Percentiles rank a stretch among this genome's conserved stretches.
phyloP scores from a whole-genome alignment of 345 rosid genomes.

The Nasturtium officinale region DNA sequence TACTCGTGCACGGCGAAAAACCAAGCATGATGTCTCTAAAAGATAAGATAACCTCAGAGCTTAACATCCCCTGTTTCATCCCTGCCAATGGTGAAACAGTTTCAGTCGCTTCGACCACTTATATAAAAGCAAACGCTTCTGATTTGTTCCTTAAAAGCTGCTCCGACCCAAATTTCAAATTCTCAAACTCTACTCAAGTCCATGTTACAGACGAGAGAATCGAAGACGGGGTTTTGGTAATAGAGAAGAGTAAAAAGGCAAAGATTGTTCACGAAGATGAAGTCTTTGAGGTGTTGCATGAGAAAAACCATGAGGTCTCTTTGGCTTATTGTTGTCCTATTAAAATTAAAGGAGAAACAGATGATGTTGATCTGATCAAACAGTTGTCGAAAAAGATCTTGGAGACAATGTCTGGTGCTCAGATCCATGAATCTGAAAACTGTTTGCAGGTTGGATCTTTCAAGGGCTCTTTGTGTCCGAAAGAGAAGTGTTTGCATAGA shows the following conservation, averaged over 20 bases:
- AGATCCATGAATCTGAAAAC: constrained; percentile 52
- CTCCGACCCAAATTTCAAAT: constrained; percentile 68
- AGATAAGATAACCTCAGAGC: constrained; percentile 67
- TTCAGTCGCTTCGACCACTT: constrained; percentile 59
- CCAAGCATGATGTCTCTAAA: constrained; percentile 81
- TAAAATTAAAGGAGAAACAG: constrained; percentile 29
- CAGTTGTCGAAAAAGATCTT: constrained; percentile 47
- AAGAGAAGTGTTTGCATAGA: constrained; percentile 62
- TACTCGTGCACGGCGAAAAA: constrained; percentile 92
- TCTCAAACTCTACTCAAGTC: constrained; percentile 46
- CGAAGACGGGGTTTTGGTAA: constrained; percentile 59
- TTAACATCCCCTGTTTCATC: constrained; percentile 66
- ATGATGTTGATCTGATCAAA: constrained; percentile 43
- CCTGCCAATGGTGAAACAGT: constrained; percentile 82
- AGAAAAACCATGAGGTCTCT: constrained; percentile 51
- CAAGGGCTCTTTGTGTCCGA: constrained; percentile 49
- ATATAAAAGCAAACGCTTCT: constrained; percentile 65
- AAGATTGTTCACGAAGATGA: constrained; percentile 79
- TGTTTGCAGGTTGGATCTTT: constrained; percentile 64
- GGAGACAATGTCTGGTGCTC: constrained; percentile 39
- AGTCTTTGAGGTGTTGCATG: constrained; percentile 51
- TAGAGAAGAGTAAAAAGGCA: constrained; percentile 58
- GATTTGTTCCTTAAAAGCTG: constrained; percentile 64
- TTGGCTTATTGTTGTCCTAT: constrained; percentile 71
- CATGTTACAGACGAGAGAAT: constrained; percentile 67